These are phyloP conservation scores for Colletotrichum tofieldiae DNA, from an alignment of 2,329 filamentous ascomycete species.

Conservation along the genomic window DNA sequence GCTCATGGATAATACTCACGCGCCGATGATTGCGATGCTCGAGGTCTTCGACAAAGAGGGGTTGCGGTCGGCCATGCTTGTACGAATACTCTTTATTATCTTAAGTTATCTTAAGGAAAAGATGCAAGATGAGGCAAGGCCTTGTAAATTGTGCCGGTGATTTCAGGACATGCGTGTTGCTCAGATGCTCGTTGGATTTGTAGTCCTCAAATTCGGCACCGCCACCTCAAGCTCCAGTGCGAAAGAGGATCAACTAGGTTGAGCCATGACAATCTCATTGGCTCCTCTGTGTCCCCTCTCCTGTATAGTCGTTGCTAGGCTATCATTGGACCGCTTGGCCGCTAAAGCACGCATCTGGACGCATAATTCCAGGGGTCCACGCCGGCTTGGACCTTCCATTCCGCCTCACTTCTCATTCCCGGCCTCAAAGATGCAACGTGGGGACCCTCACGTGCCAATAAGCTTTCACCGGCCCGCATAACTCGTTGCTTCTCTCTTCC, in stretches of 20 bases:
- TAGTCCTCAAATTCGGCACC: background rate
- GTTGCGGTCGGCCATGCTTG: slow-evolving; percentile 8
- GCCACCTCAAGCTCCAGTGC: background rate
- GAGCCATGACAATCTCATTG: slow-evolving; percentile 6
- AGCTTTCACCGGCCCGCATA: slow-evolving; percentile 27
- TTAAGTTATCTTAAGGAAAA: background rate
- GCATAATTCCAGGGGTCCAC: slow-evolving; percentile 7
- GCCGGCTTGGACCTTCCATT: slow-evolving; percentile 41
- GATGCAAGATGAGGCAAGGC: background rate
- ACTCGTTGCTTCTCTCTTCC: slow-evolving; percentile 9
- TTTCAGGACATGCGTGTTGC: background rate
- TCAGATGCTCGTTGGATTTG: background rate
- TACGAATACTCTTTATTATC: background rate
- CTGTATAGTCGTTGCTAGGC: background rate
- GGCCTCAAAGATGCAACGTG: slow-evolving; percentile 24
- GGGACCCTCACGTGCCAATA: slow-evolving; percentile 25
- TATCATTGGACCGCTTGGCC: slow-evolving; percentile 17
- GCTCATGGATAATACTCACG: slow-evolving; percentile 21
- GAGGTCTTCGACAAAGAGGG: slow-evolving; percentile 12
- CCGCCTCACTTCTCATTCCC: slow-evolving; percentile 10
- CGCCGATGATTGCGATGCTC: slow-evolving; percentile 42
- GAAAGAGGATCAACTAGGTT: background rate
- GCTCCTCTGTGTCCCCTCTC: slow-evolving; percentile 8
- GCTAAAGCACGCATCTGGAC: slow-evolving; percentile 7
- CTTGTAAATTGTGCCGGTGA: background rate